Evolutionary conservation across 2,329 filamentous ascomycete species (phyloP).

Genomic region (Alternaria gaisen): DNA sequence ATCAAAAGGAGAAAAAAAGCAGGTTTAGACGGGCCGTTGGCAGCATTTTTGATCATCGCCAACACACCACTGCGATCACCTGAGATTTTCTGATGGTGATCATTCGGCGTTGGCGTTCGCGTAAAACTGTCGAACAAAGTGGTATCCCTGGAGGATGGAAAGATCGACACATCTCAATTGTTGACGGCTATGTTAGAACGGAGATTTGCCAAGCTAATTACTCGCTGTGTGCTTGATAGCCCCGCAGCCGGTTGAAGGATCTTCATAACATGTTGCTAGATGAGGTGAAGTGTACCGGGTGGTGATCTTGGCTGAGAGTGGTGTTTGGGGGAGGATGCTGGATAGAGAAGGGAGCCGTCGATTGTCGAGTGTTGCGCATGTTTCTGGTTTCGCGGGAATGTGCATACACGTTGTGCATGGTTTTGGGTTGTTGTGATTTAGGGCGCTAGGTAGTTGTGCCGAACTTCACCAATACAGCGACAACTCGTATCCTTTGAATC

Average conservation of each 20-base stretch:
- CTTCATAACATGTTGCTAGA: background rate
- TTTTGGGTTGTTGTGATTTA: background rate
- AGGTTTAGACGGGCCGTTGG: constrained; percentile 7
- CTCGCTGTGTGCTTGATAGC: background rate
- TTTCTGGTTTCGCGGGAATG: background rate
- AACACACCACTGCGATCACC: background rate
- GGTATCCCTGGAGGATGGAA: background rate
- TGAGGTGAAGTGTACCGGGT: constrained; percentile 1
- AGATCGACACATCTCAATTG: background rate
- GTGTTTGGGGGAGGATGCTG: background rate
- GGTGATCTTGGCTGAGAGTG: background rate
- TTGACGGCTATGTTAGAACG: background rate
- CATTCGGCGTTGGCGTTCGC: background rate
- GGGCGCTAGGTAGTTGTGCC: background rate
- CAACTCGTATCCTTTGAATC: background rate
- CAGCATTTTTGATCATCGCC: background rate
- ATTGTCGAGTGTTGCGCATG: background rate
- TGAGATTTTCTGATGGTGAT: constrained; percentile 4
- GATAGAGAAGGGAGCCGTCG: background rate
- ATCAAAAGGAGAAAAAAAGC: background rate
- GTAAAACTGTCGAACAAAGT: background rate
- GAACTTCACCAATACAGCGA: background rate
- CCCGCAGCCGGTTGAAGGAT: constrained; percentile 2
- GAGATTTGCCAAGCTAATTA: background rate
- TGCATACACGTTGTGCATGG: constrained; percentile 1